A percentile compares a stretch with the other conserved stretches of the same genome.
These are phyloP conservation scores for Coniochaeta ligniaria DNA, from an alignment of 2,329 filamentous ascomycete genomes.

Conservation along the genomic window DNA sequence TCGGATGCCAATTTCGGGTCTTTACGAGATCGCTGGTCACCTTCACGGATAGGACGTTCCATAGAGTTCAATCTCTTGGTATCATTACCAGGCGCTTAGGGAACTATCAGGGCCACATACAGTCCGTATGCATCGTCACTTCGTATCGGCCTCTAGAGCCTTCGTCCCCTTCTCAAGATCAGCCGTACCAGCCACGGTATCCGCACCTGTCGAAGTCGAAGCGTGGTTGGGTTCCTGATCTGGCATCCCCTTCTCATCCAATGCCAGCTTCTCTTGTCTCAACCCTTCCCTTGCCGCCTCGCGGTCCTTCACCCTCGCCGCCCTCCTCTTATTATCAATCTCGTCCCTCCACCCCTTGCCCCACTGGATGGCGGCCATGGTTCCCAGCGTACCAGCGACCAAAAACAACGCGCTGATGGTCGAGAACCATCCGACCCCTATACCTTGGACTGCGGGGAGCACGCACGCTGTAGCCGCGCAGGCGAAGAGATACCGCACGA, in stretches of 20 bases:
- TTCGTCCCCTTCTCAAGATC: not conserved
- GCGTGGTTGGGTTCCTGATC: not conserved
- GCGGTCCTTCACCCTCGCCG: slow-evolving; percentile 18
- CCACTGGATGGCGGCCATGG: slow-evolving; percentile 41
- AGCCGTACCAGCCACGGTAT: not conserved
- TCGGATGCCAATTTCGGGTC: not conserved
- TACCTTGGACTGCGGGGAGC: slow-evolving; percentile 63
- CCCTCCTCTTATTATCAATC: slow-evolving; percentile 41
- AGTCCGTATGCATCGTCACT: not conserved
- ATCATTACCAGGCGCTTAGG: not conserved
- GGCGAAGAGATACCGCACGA: slow-evolving; percentile 68
- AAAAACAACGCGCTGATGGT: slow-evolving; percentile 60
- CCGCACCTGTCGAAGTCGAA: not conserved
- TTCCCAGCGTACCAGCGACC: slow-evolving; percentile 32
- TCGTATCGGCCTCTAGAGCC: not conserved
- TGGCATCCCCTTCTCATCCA: not conserved
- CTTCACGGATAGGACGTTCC: not conserved
- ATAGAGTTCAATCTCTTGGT: not conserved
- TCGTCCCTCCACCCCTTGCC: slow-evolving; percentile 43
- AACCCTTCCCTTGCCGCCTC: slow-evolving; percentile 2
- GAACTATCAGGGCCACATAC: not conserved
- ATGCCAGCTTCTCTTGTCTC: not conserved
- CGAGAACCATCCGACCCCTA: slow-evolving; percentile 77
- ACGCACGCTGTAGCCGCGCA: slow-evolving; percentile 64
- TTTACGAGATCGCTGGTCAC: not conserved